Conservation (phyloP, 1,284 basidiomycete genomes). For the Hymenochaete sp. region DNA sequence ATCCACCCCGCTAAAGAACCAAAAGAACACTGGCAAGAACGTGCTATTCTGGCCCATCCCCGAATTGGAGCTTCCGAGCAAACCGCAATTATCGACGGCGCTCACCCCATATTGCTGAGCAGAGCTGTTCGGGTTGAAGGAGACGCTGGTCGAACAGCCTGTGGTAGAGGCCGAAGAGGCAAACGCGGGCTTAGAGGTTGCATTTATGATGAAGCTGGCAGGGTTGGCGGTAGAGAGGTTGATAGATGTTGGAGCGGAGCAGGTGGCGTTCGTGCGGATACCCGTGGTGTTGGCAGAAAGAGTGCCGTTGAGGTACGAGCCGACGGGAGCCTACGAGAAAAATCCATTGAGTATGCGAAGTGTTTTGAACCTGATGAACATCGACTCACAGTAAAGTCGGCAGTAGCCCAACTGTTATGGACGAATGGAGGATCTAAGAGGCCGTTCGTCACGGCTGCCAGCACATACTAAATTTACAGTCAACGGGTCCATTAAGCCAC, state of each 20-base stretch:
- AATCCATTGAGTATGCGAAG: not conserved
- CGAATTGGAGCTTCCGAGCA: not conserved
- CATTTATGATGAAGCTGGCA: slow-evolving; percentile 29
- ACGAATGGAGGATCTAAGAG: slow-evolving; percentile 49
- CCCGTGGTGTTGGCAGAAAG: slow-evolving; percentile 46
- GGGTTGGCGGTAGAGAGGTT: slow-evolving; percentile 18
- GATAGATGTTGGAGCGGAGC: slow-evolving; percentile 32
- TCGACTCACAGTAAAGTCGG: slow-evolving; percentile 35
- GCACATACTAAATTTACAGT: slow-evolving; percentile 13
- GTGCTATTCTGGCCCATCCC: slow-evolving; percentile 26
- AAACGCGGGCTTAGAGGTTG: slow-evolving; percentile 34
- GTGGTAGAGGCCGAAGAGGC: slow-evolving; percentile 18
- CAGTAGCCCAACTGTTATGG: slow-evolving; percentile 38
- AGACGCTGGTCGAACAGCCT: slow-evolving; percentile 34
- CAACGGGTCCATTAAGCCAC: no score
- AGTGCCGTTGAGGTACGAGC: slow-evolving; percentile 39
- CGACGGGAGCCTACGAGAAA: slow-evolving; percentile 25
- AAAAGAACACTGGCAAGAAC: slow-evolving; percentile 55
- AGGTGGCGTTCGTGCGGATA: slow-evolving; percentile 40
- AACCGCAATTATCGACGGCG: slow-evolving; percentile 32
- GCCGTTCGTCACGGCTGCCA: slow-evolving; percentile 34
- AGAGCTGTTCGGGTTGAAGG: slow-evolving; percentile 33
- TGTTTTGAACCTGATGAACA: not conserved
- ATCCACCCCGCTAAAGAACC: slow-evolving; percentile 35
- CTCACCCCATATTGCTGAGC: slow-evolving; percentile 41